Percentiles rank a stretch among this genome's conserved stretches.
Evolutionary conservation across 139 green algal genomes (phyloP).

Genomic region (Ettlia oleoabundans): DNA sequence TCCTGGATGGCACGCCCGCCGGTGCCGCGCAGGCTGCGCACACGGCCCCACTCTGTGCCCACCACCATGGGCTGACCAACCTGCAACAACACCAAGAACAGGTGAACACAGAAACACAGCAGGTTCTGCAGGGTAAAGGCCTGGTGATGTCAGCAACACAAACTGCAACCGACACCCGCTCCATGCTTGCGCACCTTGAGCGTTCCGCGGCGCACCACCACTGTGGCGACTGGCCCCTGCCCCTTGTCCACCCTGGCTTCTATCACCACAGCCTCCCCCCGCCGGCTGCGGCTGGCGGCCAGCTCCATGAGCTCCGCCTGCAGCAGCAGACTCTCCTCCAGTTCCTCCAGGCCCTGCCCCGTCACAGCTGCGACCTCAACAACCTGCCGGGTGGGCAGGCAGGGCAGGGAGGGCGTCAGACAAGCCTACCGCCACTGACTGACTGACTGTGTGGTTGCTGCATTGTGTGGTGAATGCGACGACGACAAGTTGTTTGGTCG

Average conservation of each 20-base stretch:
- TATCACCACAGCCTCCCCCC: constrained; percentile 79
- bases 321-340: constrained; percentile 90
- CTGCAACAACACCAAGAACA: background rate
- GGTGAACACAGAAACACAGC: too few relatives aligned
- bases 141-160: too few relatives aligned
- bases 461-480: too few relatives aligned
- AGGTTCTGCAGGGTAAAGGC: too few relatives aligned
- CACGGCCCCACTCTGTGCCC: constrained; percentile 79
- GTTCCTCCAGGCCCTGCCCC: constrained; percentile 70
- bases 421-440: too few relatives aligned
- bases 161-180: background rate
- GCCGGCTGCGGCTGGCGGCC: constrained; percentile 49
- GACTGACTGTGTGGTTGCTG: too few relatives aligned
- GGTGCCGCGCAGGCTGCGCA: constrained; percentile 51
- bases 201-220: constrained; percentile 71
- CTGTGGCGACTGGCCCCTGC: constrained; percentile 82
- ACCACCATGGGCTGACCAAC: constrained; percentile 72
- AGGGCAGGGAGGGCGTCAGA: background rate
- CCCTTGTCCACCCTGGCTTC: constrained; percentile 84
- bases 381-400: constrained; percentile 37
- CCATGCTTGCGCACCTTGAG: constrained; percentile 43
- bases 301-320: constrained; percentile 91
- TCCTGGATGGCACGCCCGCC: constrained; percentile 23
- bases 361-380: constrained; percentile 72
- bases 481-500: too few relatives aligned